phyloP scores from a whole-genome alignment of 257 asterid genomes.

The Mentha longifolia region DNA sequence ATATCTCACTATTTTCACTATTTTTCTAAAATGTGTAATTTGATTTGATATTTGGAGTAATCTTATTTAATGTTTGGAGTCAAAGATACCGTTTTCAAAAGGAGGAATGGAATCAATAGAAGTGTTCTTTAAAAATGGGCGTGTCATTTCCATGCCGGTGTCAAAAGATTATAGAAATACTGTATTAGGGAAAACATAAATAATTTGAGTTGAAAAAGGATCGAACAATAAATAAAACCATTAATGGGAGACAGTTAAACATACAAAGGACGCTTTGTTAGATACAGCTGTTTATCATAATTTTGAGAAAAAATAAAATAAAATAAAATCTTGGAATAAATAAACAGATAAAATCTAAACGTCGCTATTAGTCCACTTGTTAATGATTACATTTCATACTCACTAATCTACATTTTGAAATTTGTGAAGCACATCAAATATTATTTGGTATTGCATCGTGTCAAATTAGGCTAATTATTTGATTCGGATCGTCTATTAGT shows the following conservation, averaged over 20 bases:
- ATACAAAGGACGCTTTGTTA: conserved; percentile 29
- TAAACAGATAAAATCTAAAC: conserved; percentile 16
- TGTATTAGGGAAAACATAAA: neutral
- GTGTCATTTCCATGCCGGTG: conserved; percentile 23
- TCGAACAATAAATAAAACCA: neutral
- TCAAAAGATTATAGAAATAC: neutral
- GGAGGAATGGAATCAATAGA: conserved; percentile 12
- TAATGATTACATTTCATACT: conserved; percentile 8
- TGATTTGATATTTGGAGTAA: neutral
- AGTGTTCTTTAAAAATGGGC: neutral
- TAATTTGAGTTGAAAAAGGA: neutral
- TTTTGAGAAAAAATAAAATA: too few species aligned
- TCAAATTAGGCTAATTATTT: too few species aligned
- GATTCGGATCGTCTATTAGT: too few species aligned
- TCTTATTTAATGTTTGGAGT: neutral
- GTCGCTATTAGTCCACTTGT: neutral
- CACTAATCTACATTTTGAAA: neutral
- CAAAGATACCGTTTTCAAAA: conserved; percentile 11
- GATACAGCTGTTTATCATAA: conserved; percentile 41
- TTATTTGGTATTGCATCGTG: neutral
- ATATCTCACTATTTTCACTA: too few species aligned
- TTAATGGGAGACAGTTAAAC: conserved; percentile 39
- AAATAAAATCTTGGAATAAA: conserved; percentile 18
- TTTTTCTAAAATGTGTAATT: too few species aligned
- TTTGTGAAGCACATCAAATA: neutral